phyloP scores from a whole-genome alignment of 768 basidiomycete genomes.

The Aureoboletus auriporus region DNA sequence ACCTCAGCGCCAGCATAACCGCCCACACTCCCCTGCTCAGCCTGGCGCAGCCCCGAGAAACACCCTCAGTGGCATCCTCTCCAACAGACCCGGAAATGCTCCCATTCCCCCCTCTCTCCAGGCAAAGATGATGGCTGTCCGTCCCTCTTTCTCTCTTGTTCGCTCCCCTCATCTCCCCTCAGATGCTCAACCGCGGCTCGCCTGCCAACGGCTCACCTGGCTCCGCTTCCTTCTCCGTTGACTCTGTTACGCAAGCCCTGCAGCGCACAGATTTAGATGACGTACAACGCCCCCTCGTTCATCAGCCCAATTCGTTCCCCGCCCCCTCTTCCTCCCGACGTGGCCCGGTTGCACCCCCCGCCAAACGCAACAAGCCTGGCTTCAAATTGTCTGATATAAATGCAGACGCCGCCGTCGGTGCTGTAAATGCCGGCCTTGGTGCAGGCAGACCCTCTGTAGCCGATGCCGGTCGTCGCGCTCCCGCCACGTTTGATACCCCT shows the following conservation, averaged over 20 bases:
- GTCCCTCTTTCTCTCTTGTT: conserved; percentile 18
- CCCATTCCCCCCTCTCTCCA: conserved; percentile 88
- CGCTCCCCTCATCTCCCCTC: conserved; percentile 18
- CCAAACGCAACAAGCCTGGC: conserved; percentile 45
- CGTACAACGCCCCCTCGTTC: conserved; percentile 25
- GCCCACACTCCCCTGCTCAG: conserved; percentile 15
- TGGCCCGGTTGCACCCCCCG: conserved; percentile 36
- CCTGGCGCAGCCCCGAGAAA: conserved; percentile 18
- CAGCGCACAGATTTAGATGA: conserved; percentile 34
- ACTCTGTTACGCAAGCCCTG: conserved; percentile 39
- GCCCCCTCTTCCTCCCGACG: conserved; percentile 24
- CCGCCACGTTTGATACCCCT: conserved; percentile 59
- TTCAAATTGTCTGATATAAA: conserved; percentile 66
- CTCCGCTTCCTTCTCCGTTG: conserved; percentile 30
- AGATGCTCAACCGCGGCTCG: conserved; percentile 46
- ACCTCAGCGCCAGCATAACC: conserved; percentile 11
- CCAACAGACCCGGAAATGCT: conserved; percentile 43
- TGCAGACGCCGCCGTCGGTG: conserved; percentile 46
- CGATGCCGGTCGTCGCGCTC: conserved; percentile 33
- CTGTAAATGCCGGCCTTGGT: conserved; percentile 66
- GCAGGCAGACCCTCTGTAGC: conserved; percentile 56
- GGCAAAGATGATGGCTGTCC: conserved; percentile 89
- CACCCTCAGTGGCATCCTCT: conserved; percentile 40
- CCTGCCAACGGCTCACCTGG: conserved; percentile 17
- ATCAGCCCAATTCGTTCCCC: conserved; percentile 36